Percentiles rank a stretch among this genome's conserved stretches.
These are phyloP conservation scores for Eragrostis nindensis DNA, from an alignment of 176 grass and related monocot species.

Conservation along the genomic window DNA sequence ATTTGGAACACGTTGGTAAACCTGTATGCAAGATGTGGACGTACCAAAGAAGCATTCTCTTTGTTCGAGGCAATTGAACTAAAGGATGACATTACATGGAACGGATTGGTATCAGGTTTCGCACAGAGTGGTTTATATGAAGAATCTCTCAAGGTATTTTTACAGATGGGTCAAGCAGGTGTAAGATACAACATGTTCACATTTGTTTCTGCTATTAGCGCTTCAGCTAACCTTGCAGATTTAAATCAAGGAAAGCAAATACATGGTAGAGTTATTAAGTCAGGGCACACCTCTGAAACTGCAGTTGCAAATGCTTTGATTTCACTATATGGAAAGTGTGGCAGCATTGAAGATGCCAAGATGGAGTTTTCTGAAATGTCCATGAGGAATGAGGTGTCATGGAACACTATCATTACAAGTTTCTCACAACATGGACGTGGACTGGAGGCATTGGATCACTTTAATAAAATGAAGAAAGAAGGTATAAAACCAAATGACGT, in stretches of 20 bases:
- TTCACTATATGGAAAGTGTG: constrained; percentile 80
- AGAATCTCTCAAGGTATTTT: constrained; percentile 64
- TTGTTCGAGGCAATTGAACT: constrained; percentile 48
- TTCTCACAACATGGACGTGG: constrained; percentile 72
- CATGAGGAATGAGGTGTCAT: constrained; percentile 49
- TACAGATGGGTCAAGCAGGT: constrained; percentile 60
- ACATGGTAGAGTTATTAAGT: constrained; percentile 67
- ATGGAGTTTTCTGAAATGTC: constrained; percentile 61
- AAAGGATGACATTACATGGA: constrained; percentile 80
- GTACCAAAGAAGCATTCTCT: constrained; percentile 56
- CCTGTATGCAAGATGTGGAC: constrained; percentile 76
- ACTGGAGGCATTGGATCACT: constrained; percentile 62
- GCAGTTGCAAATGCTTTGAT: constrained; percentile 74
- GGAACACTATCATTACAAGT: constrained; percentile 66
- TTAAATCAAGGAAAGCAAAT: constrained; percentile 83
- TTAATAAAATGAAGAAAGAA: constrained; percentile 69
- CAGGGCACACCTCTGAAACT: constrained; percentile 59
- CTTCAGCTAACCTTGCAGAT: constrained; percentile 71
- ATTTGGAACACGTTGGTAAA: constrained; percentile 71
- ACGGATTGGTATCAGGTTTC: constrained; percentile 73
- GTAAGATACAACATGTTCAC: constrained; percentile 60
- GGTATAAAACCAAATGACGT: constrained; percentile 66
- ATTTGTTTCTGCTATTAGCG: constrained; percentile 71
- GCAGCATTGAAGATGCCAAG: constrained; percentile 72
- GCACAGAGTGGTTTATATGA: constrained; percentile 69